Base-by-base conservation (phyloP, 129 eudicot species). In the Oenanthe sinensis region DNA sequence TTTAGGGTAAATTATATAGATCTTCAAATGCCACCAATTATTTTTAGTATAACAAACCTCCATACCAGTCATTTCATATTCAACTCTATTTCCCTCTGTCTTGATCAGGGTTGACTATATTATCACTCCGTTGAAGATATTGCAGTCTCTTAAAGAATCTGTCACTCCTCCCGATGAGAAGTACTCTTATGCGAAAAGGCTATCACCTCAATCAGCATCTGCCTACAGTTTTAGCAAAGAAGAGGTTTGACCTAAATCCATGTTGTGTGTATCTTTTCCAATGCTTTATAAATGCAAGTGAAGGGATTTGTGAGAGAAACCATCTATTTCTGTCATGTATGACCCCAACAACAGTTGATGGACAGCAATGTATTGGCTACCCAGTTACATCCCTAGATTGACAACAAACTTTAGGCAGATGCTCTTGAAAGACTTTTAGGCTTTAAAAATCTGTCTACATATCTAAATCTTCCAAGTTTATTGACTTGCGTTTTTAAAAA, bases 41-140 rank as follows among this genome's bases (percentile, higher is more conserved):
- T 22, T n/a, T n/a, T 58, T 8, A 9, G 8, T 58, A 9, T 58
- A 8, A 1, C 33, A 8, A 28, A 58, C 67, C 67, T 58, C 33
- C 15, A n/a, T 58, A n/a, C 9, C 13, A n/a, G n/a, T 16, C 62
- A 28, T 68, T 26, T 7, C 20, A 78, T 43, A 71, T 60, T 39
- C 70, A 75, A 55, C 30, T 22, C 13, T 22, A n/a, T n/a, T 28
- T 55, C 13, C 15, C 67, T n/a, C 9, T n/a, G n/a, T 58, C 69
- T 37, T 72, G 67, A 58, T 74, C 91, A 96, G 99, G 91, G 97
- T 96, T 49, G 97, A 96, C 86, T 96, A 96, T 74, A 87, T 96
- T 40, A 96, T 96, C 83, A 88, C 92, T n/a, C 97, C 97, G 8
- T 72, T 96, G 87, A 96, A 96, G 93, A 88, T 96, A 83, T 82